Percentiles rank a stretch among this genome's conserved stretches.
These are phyloP conservation scores for Gaeumannomyces sp. DNA, from an alignment of 2,329 filamentous ascomycete species.

Conservation along the genomic window DNA sequence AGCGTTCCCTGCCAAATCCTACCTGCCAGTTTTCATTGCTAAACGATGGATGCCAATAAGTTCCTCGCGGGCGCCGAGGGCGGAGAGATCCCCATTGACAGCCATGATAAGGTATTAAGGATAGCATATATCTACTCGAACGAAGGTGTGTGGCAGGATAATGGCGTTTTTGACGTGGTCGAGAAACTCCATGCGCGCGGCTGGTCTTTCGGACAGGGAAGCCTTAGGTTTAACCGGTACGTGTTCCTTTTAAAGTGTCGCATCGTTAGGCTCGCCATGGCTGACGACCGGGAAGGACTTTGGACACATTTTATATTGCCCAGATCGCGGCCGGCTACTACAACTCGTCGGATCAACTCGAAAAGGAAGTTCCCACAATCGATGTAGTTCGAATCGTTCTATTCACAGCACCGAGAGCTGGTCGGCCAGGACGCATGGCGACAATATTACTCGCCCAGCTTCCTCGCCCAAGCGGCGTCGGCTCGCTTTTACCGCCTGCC, in stretches of 20 bases:
- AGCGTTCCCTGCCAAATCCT: too few species aligned
- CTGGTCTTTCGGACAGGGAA: not conserved
- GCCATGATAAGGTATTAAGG: too few species aligned
- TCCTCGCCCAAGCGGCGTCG: not conserved
- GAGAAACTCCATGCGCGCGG: not conserved
- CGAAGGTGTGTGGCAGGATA: too few species aligned
- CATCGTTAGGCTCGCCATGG: too few species aligned
- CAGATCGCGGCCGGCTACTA: not conserved
- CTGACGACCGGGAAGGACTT: not conserved
- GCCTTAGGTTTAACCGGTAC: not conserved
- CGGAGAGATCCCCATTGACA: too few species aligned
- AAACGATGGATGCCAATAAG: too few species aligned
- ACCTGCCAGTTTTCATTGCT: too few species aligned
- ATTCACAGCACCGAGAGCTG: not conserved
- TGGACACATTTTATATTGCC: not conserved
- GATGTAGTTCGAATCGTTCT: not conserved
- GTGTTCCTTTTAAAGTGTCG: too few species aligned
- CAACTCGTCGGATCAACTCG: not conserved
- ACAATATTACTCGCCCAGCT: not conserved
- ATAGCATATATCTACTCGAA: too few species aligned
- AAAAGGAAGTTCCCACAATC: not conserved
- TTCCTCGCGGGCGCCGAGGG: too few species aligned
- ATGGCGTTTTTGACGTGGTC: too few species aligned
- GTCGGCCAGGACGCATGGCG: not conserved
- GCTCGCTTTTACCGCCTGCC: not conserved